Evolutionary conservation across 2,329 filamentous ascomycete genomes (phyloP).

Genomic region (Xylaria sp.): DNA sequence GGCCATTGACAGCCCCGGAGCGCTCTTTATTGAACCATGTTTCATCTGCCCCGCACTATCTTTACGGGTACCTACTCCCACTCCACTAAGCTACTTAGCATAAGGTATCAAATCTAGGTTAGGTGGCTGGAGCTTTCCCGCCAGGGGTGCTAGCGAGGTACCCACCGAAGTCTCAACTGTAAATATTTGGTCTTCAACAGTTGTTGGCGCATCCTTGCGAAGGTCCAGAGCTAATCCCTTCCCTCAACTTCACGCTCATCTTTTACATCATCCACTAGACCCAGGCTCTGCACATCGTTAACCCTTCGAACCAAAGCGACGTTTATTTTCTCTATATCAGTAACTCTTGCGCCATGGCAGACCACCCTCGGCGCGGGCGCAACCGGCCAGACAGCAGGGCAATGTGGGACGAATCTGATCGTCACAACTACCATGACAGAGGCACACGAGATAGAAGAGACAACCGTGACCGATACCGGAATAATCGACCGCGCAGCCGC

Average conservation of each 20-base stretch:
- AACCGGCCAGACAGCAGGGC: conserved; percentile 66
- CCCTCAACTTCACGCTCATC: conserved; percentile 9
- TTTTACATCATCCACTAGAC: neutral
- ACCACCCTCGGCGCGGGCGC: conserved; percentile 58
- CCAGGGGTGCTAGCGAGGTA: neutral
- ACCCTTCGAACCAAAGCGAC: neutral
- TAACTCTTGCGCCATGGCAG: conserved; percentile 57
- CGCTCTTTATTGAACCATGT: neutral
- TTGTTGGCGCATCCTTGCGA: conserved; percentile 7
- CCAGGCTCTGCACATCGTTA: neutral
- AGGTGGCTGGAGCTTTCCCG: neutral
- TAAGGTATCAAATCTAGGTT: neutral
- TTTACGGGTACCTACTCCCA: neutral
- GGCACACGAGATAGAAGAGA: conserved; percentile 45
- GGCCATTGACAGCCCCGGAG: conserved; percentile 1
- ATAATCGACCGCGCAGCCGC: conserved; percentile 48
- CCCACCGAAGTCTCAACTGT: conserved; percentile 31
- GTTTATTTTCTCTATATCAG: conserved; percentile 15
- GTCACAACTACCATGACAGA: conserved; percentile 49
- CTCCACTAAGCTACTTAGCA: neutral
- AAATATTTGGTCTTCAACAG: conserved; percentile 33
- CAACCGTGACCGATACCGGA: conserved; percentile 48
- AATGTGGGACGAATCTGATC: conserved; percentile 69
- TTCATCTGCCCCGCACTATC: conserved; percentile 22
- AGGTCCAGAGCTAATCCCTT: neutral